Evolutionary conservation across 2,329 filamentous ascomycete genomes (phyloP).

Genomic region (Diaporthe sp.): DNA sequence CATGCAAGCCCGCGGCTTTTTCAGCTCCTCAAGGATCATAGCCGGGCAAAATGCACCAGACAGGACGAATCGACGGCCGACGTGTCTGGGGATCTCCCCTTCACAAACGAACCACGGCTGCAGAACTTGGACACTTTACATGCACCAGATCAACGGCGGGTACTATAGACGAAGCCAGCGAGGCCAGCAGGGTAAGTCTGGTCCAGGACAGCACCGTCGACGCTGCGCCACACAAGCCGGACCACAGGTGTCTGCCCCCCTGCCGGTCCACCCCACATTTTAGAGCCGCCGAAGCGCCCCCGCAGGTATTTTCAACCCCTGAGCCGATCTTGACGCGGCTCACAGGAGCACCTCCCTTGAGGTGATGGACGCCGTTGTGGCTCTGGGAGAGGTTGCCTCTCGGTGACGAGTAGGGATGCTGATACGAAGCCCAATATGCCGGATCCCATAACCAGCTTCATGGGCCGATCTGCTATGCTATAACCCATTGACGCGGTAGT

Average conservation of each 20-base stretch:
- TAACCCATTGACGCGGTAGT: background rate
- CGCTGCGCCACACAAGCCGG: constrained; percentile 35
- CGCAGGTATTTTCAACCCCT: constrained; percentile 32
- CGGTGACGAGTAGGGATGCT: constrained; percentile 15
- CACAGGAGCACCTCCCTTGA: background rate
- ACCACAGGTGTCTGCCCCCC: constrained; percentile 15
- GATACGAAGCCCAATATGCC: constrained; percentile 10
- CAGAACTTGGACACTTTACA: constrained; percentile 1
- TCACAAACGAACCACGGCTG: constrained; percentile 6
- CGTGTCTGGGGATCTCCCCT: background rate
- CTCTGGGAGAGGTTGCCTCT: background rate
- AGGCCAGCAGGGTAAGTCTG: background rate
- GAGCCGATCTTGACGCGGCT: constrained; percentile 39
- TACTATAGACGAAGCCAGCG: background rate
- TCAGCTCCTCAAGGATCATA: constrained; percentile 40
- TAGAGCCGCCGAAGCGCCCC: constrained; percentile 39
- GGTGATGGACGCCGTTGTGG: constrained; percentile 2
- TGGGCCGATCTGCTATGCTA: background rate
- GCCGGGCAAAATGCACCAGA: constrained; percentile 14
- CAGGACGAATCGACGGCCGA: constrained; percentile 25
- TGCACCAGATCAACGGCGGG: constrained; percentile 10
- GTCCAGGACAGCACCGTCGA: constrained; percentile 20
- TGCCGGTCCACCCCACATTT: constrained; percentile 34
- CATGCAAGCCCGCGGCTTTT: constrained; percentile 34
- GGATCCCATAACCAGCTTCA: background rate